Evolutionary conservation across 352 stramenopile species (phyloP).

Genomic region (Peronosclerospora sorghi): DNA sequence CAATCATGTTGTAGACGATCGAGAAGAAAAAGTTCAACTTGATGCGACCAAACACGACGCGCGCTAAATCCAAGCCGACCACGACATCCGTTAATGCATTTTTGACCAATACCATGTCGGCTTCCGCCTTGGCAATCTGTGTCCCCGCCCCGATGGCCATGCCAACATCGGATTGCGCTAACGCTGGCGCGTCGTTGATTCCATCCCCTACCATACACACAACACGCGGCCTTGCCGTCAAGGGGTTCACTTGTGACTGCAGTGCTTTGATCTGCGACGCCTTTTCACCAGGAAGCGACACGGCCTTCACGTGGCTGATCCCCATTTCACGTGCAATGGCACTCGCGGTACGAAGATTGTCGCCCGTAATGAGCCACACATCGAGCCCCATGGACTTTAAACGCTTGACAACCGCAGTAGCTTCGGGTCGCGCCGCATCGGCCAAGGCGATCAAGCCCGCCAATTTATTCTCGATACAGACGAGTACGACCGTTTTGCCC

Average conservation of each 20-base stretch:
- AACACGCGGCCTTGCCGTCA: conserved; percentile 70
- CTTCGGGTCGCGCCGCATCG: conserved; percentile 64
- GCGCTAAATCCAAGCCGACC: conserved; percentile 71
- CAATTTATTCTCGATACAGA: conserved; percentile 59
- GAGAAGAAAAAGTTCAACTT: conserved; percentile 83
- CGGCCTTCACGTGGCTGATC: conserved; percentile 77
- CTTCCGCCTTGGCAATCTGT: conserved; percentile 79
- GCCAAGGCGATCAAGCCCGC: conserved; percentile 66
- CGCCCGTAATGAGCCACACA: conserved; percentile 86
- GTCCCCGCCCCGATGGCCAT: conserved; percentile 89
- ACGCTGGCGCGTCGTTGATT: conserved; percentile 91
- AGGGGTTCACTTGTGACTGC: conserved; percentile 52
- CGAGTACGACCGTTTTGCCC: conserved; percentile 77
- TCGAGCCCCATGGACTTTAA: conserved; percentile 76
- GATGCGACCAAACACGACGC: conserved; percentile 74
- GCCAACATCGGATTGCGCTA: conserved; percentile 87
- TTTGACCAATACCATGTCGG: conserved; percentile 85
- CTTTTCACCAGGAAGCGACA: conserved; percentile 91
- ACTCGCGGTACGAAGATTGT: conserved; percentile 88
- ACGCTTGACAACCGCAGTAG: conserved; percentile 51
- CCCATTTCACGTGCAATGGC: conserved; percentile 84
- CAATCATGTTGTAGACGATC: conserved; percentile 78
- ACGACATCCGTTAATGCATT: conserved; percentile 75
- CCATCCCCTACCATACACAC: conserved; percentile 90
- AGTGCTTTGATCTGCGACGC: conserved; percentile 84